phyloP scores from a whole-genome alignment of 202 grass and related monocot genomes.

The Musa balbisiana region DNA sequence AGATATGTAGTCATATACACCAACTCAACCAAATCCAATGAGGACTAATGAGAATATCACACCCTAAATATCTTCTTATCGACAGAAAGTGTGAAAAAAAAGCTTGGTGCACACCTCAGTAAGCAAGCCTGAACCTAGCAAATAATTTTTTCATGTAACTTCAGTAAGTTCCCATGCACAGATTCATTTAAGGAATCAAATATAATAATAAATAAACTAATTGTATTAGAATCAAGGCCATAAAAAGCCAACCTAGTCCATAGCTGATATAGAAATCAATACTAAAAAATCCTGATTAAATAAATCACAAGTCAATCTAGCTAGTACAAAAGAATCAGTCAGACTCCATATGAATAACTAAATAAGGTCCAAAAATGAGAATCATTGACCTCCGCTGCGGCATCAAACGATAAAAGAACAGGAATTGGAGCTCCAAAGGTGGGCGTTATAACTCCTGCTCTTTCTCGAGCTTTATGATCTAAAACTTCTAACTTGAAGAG shows the following conservation, averaged over 20 bases:
- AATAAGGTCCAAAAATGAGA: neutral
- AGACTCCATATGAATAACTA: neutral
- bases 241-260: neutral
- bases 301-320: neutral
- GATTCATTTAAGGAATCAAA: neutral
- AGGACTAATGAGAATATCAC: too few relatives aligned
- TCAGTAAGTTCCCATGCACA: neutral
- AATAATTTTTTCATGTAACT: neutral
- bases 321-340: neutral
- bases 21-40: too few relatives aligned
- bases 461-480: constrained; percentile 94
- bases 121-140: neutral
- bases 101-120: neutral
- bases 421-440: constrained; percentile 73
- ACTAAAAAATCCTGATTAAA: too few relatives aligned
- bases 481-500: constrained; percentile 94
- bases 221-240: neutral
- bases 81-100: neutral
- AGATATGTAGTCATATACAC: neutral
- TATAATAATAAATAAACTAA: neutral
- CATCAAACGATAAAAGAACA: constrained; percentile 75
- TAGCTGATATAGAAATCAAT: neutral
- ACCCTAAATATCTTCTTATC: too few relatives aligned
- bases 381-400: constrained; percentile 66
- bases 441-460: constrained; percentile 69